These are phyloP conservation scores for Puccinia triticina DNA, from an alignment of 1,284 basidiomycete genomes.

Conservation along the genomic window DNA sequence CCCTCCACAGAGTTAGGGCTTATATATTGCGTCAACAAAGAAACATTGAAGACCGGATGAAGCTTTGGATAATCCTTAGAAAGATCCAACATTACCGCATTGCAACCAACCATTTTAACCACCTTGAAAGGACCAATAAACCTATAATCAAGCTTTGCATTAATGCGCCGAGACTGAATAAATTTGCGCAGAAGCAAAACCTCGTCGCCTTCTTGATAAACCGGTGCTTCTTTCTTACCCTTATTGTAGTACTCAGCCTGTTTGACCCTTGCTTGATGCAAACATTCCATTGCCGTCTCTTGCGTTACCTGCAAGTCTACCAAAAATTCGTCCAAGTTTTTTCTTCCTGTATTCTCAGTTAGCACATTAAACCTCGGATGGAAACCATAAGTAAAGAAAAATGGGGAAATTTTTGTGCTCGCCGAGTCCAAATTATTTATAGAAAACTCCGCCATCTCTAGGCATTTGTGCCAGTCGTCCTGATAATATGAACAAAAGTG, in stretches of 20 bases:
- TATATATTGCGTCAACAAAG: background rate
- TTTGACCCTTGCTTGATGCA: background rate
- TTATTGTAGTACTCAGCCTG: background rate
- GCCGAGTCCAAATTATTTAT: too few species aligned
- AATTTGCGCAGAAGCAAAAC: constrained; percentile 5
- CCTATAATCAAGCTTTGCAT: too few species aligned
- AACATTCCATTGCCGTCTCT: background rate
- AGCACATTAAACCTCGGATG: background rate
- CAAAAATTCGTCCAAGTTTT: too few species aligned
- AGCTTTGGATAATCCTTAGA: background rate
- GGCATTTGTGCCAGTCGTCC: too few species aligned
- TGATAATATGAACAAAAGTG: too few species aligned
- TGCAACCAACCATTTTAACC: constrained; percentile 3
- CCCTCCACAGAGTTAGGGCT: too few species aligned
- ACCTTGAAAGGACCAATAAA: constrained; percentile 10
- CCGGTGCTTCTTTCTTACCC: background rate
- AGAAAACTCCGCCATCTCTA: too few species aligned
- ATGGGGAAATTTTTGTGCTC: background rate
- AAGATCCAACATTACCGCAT: background rate
- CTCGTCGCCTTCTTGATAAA: constrained; percentile 11
- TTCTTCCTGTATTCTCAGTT: too few species aligned
- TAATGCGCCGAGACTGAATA: background rate
- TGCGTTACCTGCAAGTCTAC: too few species aligned
- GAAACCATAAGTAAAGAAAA: constrained; percentile 21
- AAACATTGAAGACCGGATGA: constrained; percentile 30